Percentiles rank a stretch among this genome's conserved stretches.
These are phyloP conservation scores for Didymella keratinophila DNA, from an alignment of 2,329 filamentous ascomycete species.

Conservation along the genomic window DNA sequence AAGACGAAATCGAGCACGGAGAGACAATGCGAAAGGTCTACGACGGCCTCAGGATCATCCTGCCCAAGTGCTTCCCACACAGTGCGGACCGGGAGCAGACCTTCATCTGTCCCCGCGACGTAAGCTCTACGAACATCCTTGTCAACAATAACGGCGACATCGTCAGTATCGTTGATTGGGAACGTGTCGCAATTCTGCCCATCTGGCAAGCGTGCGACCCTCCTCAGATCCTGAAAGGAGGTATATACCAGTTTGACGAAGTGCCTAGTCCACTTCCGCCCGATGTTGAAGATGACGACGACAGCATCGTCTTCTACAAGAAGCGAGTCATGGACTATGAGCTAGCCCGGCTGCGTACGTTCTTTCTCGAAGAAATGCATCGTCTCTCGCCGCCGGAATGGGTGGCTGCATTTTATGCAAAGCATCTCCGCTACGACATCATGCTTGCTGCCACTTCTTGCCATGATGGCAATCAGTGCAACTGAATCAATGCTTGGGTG, in stretches of 20 bases:
- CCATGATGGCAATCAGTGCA: no score
- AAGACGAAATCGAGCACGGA: not conserved
- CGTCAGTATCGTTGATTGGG: constrained; percentile 1
- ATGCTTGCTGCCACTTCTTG: no score
- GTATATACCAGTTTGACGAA: not conserved
- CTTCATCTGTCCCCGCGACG: not conserved
- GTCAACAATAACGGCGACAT: not conserved
- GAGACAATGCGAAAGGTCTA: not conserved
- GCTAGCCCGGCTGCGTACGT: not conserved
- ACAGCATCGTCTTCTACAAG: not conserved
- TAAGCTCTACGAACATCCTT: not conserved
- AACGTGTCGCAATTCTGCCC: not conserved
- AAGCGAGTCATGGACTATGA: constrained; percentile 3
- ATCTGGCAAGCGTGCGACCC: not conserved
- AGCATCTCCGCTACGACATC: no score
- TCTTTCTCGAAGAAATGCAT: constrained; percentile 1
- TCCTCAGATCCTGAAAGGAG: not conserved
- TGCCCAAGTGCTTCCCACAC: no score
- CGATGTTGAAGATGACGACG: not conserved
- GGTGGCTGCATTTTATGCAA: not conserved
- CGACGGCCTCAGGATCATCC: not conserved
- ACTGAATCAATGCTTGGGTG: no score
- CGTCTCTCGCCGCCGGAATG: not conserved
- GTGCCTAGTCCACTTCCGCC: not conserved
- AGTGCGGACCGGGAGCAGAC: no score